phyloP scores from a whole-genome alignment of 2,329 filamentous ascomycete genomes.

The Xylaria sp. region DNA sequence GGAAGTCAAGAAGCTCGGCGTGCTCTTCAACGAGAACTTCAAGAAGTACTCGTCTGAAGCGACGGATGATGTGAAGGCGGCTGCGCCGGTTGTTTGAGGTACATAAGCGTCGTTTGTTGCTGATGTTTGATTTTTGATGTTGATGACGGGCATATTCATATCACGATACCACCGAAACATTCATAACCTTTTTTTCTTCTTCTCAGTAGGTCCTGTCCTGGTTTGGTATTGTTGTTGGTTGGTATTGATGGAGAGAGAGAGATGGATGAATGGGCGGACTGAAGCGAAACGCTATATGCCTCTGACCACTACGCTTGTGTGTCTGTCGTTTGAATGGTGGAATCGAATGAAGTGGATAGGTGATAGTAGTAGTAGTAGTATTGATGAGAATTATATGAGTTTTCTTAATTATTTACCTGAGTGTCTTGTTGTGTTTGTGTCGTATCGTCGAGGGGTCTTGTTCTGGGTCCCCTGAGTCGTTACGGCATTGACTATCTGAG shows the following conservation, averaged over 20 bases:
- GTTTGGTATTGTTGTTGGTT: not conserved
- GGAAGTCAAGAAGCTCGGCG: slow-evolving; percentile 86
- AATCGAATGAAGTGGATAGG: too few relatives aligned
- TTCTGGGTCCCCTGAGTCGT: too few relatives aligned
- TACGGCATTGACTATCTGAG: too few relatives aligned
- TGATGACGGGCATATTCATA: slow-evolving; percentile 1
- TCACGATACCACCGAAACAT: slow-evolving; percentile 12
- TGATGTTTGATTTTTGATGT: not conserved
- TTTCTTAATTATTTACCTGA: too few relatives aligned
- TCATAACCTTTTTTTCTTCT: not conserved
- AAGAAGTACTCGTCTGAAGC: slow-evolving; percentile 87
- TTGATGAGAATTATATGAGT: too few relatives aligned
- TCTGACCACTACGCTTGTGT: slow-evolving; percentile 1
- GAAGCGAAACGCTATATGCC: slow-evolving; percentile 25
- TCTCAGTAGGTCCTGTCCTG: slow-evolving; percentile 23
- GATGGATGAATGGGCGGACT: slow-evolving; percentile 13
- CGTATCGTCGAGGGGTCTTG: too few relatives aligned
- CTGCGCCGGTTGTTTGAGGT: slow-evolving; percentile 45
- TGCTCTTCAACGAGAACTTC: slow-evolving; percentile 94
- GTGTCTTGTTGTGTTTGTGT: too few relatives aligned
- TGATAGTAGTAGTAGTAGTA: too few relatives aligned
- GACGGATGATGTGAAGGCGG: slow-evolving; percentile 70
- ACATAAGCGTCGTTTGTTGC: not conserved
- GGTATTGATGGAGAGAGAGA: not conserved
- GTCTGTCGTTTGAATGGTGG: not conserved